Conservation (phyloP, 2,329 filamentous ascomycete genomes). For the Onygena corvina region DNA sequence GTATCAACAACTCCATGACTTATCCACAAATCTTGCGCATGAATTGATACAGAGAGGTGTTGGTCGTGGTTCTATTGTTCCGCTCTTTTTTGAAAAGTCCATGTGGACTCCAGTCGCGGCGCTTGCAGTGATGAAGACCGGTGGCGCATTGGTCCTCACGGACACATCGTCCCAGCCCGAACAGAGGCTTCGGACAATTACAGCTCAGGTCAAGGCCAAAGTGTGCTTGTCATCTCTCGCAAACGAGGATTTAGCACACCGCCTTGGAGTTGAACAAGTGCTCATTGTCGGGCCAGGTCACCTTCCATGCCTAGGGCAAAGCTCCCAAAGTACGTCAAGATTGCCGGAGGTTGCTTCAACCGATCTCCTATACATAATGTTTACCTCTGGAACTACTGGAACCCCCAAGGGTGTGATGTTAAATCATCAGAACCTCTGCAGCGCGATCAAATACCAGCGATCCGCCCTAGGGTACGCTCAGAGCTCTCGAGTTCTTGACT, state of each 20-base stretch:
- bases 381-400: constrained; percentile 46
- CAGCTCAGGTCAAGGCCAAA: constrained; percentile 12
- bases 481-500: constrained; percentile 49
- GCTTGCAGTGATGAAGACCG: constrained; percentile 23
- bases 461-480: constrained; percentile 37
- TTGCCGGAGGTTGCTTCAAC: constrained; percentile 12
- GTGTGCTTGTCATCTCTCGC: constrained; percentile 15
- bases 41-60: constrained; percentile 24
- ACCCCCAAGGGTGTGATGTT: constrained; percentile 50
- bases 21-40: constrained; percentile 23
- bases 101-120: constrained; percentile 22
- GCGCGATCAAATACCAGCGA: constrained; percentile 43
- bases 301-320: background rate
- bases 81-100: constrained; percentile 25
- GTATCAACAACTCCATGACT: constrained; percentile 22
- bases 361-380: constrained; percentile 44
- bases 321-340: background rate
- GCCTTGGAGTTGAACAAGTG: constrained; percentile 7
- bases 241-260: constrained; percentile 11
- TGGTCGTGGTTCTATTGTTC: constrained; percentile 19
- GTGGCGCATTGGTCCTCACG: constrained; percentile 22
- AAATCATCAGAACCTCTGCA: constrained; percentile 48
- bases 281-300: constrained; percentile 5
- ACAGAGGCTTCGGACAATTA: constrained; percentile 25
- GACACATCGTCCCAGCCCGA: constrained; percentile 22